These are phyloP conservation scores for Cyclotella kingstonii DNA, from an alignment of 108 stramenopile species.

Conservation along the genomic window DNA sequence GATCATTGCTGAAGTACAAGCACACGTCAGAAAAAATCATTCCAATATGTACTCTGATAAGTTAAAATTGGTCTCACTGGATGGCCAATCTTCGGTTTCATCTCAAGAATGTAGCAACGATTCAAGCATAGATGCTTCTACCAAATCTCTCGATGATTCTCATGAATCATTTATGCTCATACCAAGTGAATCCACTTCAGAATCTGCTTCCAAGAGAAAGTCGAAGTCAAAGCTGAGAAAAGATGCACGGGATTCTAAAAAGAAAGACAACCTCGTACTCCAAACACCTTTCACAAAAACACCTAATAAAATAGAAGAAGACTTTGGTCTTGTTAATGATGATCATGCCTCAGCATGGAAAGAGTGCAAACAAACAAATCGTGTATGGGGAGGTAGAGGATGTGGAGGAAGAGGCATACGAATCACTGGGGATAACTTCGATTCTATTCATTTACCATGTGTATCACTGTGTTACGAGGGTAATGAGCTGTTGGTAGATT, in stretches of 20 bases:
- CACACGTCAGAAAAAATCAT: background rate
- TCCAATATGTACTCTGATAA: background rate
- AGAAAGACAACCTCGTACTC: conserved; percentile 5
- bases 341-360: conserved; percentile 59
- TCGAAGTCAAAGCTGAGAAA: conserved; percentile 13
- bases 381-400: conserved; percentile 60
- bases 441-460: conserved; percentile 44
- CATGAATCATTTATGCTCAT: background rate
- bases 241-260: conserved; percentile 6
- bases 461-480: conserved; percentile 51
- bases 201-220: conserved; percentile 1
- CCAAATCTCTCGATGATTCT: background rate
- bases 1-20: conserved; percentile 2
- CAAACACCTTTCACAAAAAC: background rate
- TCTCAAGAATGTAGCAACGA: background rate
- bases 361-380: conserved; percentile 40
- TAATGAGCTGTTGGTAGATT: conserved; percentile 51
- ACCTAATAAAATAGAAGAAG: background rate
- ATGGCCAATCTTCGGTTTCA: background rate
- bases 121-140: background rate
- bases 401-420: conserved; percentile 59
- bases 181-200: background rate
- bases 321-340: conserved; percentile 35
- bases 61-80: background rate
- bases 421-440: conserved; percentile 42